phyloP scores from a whole-genome alignment of 2,329 filamentous ascomycete genomes.

The Xylaria multiplex region DNA sequence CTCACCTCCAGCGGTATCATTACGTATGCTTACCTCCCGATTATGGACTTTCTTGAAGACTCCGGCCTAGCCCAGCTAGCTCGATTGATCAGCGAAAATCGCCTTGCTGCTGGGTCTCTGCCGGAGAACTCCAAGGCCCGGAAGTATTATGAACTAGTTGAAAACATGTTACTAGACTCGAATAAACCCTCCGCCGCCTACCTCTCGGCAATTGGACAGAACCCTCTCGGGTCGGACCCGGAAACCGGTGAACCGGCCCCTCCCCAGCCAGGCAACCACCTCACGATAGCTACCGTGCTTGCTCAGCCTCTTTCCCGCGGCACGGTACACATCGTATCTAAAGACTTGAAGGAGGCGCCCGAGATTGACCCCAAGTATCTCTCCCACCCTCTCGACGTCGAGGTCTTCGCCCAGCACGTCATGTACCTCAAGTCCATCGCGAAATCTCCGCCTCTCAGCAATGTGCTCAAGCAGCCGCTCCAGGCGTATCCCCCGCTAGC shows the following conservation, averaged over 20 bases:
- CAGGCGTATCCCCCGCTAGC: slow-evolving; percentile 43
- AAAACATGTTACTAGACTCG: slow-evolving; percentile 31
- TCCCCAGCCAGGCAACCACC: slow-evolving; percentile 24
- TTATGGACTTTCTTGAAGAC: slow-evolving; percentile 8
- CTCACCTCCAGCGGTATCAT: slow-evolving; percentile 32
- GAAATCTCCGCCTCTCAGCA: slow-evolving; percentile 52
- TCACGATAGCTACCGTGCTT: slow-evolving; percentile 30
- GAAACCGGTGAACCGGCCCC: slow-evolving; percentile 14
- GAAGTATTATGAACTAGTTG: slow-evolving; percentile 30
- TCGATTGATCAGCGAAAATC: slow-evolving; percentile 21
- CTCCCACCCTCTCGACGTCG: slow-evolving; percentile 29
- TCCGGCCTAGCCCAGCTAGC: slow-evolving; percentile 19
- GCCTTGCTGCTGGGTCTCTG: neutral
- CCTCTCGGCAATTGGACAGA: slow-evolving; percentile 29
- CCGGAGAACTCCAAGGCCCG: neutral
- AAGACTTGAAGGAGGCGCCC: neutral
- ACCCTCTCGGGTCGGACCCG: slow-evolving; percentile 21
- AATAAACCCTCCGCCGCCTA: slow-evolving; percentile 29
- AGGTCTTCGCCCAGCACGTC: slow-evolving; percentile 32
- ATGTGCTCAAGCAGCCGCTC: slow-evolving; percentile 52
- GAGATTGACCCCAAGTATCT: slow-evolving; percentile 35
- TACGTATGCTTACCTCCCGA: slow-evolving; percentile 39
- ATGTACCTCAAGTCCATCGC: slow-evolving; percentile 43
- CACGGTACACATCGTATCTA: slow-evolving; percentile 31
- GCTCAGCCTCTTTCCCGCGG: slow-evolving; percentile 37